Conservation (phyloP, 2,329 filamentous ascomycete genomes). For the Trichoderma pleuroti region DNA sequence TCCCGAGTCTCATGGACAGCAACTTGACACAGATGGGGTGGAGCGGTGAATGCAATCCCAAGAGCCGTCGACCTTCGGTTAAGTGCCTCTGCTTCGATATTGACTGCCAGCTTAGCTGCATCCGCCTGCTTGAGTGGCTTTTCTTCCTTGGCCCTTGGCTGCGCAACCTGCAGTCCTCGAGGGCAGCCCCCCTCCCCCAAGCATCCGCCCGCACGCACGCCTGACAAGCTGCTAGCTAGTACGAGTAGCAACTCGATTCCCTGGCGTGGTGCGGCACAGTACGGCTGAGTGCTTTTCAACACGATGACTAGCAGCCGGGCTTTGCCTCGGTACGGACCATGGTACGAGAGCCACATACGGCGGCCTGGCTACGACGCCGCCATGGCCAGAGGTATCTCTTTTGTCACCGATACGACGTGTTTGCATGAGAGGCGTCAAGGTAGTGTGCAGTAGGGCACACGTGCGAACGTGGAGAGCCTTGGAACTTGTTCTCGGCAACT, state of each 20-base stretch:
- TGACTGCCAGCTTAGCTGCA: conserved; percentile 13
- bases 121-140: not conserved
- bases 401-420: not conserved
- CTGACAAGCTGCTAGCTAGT: not conserved
- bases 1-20: not conserved
- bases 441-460: conserved; percentile 1
- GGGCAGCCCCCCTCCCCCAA: not conserved
- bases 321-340: not conserved
- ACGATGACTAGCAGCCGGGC: not conserved
- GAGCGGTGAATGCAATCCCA: conserved; percentile 12
- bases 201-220: not conserved
- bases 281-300: not conserved
- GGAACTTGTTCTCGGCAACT: not conserved
- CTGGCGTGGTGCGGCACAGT: conserved; percentile 7
- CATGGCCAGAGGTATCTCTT: not conserved
- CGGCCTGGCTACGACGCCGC: not conserved
- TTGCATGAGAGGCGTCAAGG: not conserved
- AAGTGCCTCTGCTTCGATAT: not conserved
- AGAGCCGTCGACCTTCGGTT: conserved; percentile 1
- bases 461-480: not conserved
- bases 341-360: not conserved
- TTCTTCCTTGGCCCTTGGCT: not conserved
- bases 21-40: conserved; percentile 1
- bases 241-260: not conserved
- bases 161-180: not conserved